phyloP scores from a whole-genome alignment of 192 early-diverging fungal genomes.

The Diversispora eburnea region DNA sequence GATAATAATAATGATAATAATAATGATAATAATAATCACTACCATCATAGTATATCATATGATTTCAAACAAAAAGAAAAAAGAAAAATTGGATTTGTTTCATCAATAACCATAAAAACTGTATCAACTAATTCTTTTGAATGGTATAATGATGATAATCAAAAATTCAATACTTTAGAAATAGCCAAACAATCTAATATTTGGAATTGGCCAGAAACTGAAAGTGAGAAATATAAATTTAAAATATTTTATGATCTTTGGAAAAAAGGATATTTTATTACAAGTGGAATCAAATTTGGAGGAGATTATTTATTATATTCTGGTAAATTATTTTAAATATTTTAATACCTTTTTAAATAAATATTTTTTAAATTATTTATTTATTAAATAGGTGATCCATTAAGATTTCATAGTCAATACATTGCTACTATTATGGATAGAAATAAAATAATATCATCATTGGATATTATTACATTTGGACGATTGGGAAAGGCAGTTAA shows the following conservation, averaged over 20 bases:
- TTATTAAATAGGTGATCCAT: conserved; percentile 18
- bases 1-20: not conserved
- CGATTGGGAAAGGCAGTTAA: conserved; percentile 14
- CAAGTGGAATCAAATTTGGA: conserved; percentile 78
- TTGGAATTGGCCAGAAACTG: conserved; percentile 43
- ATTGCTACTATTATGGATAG: conserved; percentile 12
- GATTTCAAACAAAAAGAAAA: not conserved
- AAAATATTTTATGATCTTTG: conserved; percentile 65
- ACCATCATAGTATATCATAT: not conserved
- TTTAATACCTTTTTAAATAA: not conserved
- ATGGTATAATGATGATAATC: conserved; percentile 12
- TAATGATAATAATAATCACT: not conserved
- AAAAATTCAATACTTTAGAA: conserved; percentile 8
- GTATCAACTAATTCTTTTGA: conserved; percentile 25
- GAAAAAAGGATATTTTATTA: conserved; percentile 62
- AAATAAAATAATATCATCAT: not conserved
- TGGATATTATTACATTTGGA: conserved; percentile 29
- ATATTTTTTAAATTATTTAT: not conserved
- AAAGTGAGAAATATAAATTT: conserved; percentile 36
- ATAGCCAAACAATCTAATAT: conserved; percentile 16
- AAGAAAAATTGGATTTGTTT: conserved; percentile 3
- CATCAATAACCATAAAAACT: conserved; percentile 24
- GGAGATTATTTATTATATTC: conserved; percentile 79
- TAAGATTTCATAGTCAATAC: conserved; percentile 19
- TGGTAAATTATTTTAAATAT: conserved; percentile 4